phyloP scores from a whole-genome alignment of 2,329 filamentous ascomycete genomes.

The Microdochium bolleyi region DNA sequence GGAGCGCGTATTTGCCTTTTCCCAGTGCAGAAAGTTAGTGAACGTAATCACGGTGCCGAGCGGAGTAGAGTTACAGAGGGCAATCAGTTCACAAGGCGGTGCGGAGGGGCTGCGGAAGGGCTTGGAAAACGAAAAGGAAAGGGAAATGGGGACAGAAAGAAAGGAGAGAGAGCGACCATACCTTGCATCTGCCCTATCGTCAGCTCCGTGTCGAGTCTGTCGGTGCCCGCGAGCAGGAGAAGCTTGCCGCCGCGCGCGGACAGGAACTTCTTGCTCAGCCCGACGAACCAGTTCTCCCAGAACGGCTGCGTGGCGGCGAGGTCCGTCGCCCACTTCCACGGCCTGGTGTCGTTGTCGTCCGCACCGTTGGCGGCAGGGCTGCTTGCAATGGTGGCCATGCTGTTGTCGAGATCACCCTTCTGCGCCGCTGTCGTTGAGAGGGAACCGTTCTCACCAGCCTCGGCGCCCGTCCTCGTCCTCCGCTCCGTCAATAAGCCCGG shows the following conservation, averaged over 20 bases:
- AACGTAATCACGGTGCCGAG: too few relatives aligned
- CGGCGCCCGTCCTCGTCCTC: constrained; percentile 31
- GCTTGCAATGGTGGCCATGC: neutral
- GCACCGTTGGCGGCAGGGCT: neutral
- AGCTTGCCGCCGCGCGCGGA: constrained; percentile 75
- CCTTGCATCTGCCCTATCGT: constrained; percentile 98
- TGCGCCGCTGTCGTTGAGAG: neutral
- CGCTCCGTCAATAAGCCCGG: constrained; percentile 62
- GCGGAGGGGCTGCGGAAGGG: too few relatives aligned
- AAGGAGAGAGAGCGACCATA: constrained; percentile 25
- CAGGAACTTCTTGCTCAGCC: constrained; percentile 82
- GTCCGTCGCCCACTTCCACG: constrained; percentile 83
- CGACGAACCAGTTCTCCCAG: constrained; percentile 91
- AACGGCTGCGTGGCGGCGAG: constrained; percentile 77
- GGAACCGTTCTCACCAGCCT: too few relatives aligned
- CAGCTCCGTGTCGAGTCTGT: constrained; percentile 81
- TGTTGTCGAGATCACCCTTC: neutral
- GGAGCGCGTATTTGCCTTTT: constrained; percentile 85
- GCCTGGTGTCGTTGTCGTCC: constrained; percentile 27
- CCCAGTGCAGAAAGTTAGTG: neutral
- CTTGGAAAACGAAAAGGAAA: too few relatives aligned
- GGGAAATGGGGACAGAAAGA: neutral
- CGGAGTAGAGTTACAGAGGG: neutral
- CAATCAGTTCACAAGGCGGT: neutral
- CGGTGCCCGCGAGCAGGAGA: constrained; percentile 78